These are phyloP conservation scores for Cladosporium cucumerinum DNA, from an alignment of 2,329 filamentous ascomycete genomes.

Conservation along the genomic window DNA sequence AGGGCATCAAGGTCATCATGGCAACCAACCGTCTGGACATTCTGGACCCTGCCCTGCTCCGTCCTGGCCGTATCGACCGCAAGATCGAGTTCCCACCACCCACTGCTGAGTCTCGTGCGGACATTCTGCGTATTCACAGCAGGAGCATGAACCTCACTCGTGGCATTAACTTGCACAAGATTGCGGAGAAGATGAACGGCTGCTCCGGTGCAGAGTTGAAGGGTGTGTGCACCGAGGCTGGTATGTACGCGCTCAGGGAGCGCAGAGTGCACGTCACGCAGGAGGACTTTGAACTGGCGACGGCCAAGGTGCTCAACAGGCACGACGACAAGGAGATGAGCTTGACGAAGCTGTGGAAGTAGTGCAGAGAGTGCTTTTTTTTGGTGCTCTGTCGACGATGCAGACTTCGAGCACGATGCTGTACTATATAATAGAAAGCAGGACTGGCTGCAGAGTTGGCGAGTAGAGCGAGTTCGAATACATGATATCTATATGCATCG, in stretches of 20 bases:
- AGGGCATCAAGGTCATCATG: slow-evolving; percentile 99
- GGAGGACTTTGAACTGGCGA: slow-evolving; percentile 97
- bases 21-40: slow-evolving; percentile 96
- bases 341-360: slow-evolving; percentile 84
- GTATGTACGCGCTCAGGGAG: slow-evolving; percentile 96
- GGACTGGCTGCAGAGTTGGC: neutral
- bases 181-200: slow-evolving; percentile 99
- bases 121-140: slow-evolving; percentile 96
- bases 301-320: slow-evolving; percentile 99
- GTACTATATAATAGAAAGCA: slow-evolving; percentile 9
- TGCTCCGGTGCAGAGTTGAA: slow-evolving; percentile 97
- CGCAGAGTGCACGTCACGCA: slow-evolving; percentile 96
- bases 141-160: slow-evolving; percentile 98
- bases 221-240: slow-evolving; percentile 97
- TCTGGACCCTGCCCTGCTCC: slow-evolving; percentile 84
- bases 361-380: slow-evolving; percentile 13
- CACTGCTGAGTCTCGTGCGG: slow-evolving; percentile 90
- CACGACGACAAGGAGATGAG: slow-evolving; percentile 97
- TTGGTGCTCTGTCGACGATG: neutral
- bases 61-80: slow-evolving; percentile 93
- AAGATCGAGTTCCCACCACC: slow-evolving; percentile 99
- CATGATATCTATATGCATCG: neutral
- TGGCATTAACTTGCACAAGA: slow-evolving; percentile 96
- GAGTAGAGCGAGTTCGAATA: slow-evolving; percentile 8
- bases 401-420: neutral